phyloP scores from a whole-genome alignment of 805 yeast species.

The Pichia nanzhaoensis region DNA sequence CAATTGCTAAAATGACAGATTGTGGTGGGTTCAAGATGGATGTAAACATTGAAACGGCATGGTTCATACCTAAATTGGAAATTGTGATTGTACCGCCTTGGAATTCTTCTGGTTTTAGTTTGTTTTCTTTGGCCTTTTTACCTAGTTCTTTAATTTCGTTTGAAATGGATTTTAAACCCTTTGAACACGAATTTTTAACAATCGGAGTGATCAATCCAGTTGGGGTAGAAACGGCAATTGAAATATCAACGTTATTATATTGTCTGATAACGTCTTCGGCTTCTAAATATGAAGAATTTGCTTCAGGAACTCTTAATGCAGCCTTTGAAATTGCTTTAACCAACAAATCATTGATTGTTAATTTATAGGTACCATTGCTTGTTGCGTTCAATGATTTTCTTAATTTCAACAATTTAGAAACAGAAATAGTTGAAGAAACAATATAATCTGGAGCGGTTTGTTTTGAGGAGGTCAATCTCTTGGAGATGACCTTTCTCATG shows the following conservation, averaged over 20 bases:
- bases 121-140: constrained; percentile 91
- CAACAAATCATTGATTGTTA: constrained; percentile 90
- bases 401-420: constrained; percentile 82
- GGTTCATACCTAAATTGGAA: constrained; percentile 98
- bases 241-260: constrained; percentile 86
- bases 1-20: constrained; percentile 87
- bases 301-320: constrained; percentile 83
- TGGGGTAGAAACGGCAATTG: constrained; percentile 98
- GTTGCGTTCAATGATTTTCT: constrained; percentile 83
- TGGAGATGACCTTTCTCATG: constrained; percentile 93
- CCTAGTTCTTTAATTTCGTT: constrained; percentile 84
- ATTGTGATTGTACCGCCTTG: constrained; percentile 99
- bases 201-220: constrained; percentile 96
- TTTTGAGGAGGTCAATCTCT: constrained; percentile 81
- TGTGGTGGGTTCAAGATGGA: constrained; percentile 98
- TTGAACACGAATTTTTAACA: constrained; percentile 77
- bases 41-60: constrained; percentile 86
- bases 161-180: constrained; percentile 82
- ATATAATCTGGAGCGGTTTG: constrained; percentile 86
- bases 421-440: constrained; percentile 81
- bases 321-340: constrained; percentile 94
- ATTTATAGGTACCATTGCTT: constrained; percentile 79
- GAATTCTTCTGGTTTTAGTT: constrained; percentile 92
- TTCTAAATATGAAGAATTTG: constrained; percentile 90
- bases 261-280: constrained; percentile 86